These are phyloP conservation scores for Fusarium subglutinans DNA, from an alignment of 2,329 filamentous ascomycete genomes.

Conservation along the genomic window DNA sequence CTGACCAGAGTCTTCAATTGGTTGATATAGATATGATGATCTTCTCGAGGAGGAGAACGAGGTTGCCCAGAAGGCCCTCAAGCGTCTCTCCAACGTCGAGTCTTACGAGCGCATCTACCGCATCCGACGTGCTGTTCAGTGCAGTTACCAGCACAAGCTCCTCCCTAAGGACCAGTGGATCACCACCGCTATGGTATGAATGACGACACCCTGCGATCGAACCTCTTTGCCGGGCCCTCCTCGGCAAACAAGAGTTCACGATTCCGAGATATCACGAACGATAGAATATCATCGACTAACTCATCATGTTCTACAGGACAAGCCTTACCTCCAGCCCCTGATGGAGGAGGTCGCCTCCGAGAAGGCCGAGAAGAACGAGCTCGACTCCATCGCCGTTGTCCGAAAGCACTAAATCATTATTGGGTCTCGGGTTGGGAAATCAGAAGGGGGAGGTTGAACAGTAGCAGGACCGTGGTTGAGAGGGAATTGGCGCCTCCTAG, in stretches of 20 bases:
- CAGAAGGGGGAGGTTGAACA: constrained; percentile 20
- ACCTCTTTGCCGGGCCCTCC: constrained; percentile 6
- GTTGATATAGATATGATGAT: constrained; percentile 80
- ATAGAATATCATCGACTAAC: constrained; percentile 28
- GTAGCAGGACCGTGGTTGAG: constrained; percentile 34
- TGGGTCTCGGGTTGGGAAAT: constrained; percentile 8
- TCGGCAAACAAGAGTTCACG: constrained; percentile 35
- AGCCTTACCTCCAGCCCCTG: constrained; percentile 63
- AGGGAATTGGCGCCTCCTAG: constrained; percentile 36
- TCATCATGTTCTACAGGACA: constrained; percentile 51
- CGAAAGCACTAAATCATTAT: constrained; percentile 56
- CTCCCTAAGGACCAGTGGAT: constrained; percentile 71
- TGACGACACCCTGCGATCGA: neutral
- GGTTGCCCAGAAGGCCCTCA: constrained; percentile 84
- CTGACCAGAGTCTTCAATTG: constrained; percentile 38
- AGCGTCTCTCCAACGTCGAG: constrained; percentile 89
- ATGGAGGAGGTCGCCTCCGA: constrained; percentile 62
- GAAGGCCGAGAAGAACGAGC: constrained; percentile 61
- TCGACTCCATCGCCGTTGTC: constrained; percentile 61
- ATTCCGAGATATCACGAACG: constrained; percentile 19
- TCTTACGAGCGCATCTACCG: constrained; percentile 98
- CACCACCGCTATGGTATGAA: constrained; percentile 62
- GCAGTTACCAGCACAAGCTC: constrained; percentile 70
- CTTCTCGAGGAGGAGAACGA: constrained; percentile 94
- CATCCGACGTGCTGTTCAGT: constrained; percentile 92